Evolutionary conservation across 805 yeast species (phyloP).

Genomic region (Zygoascus biomembranicola): DNA sequence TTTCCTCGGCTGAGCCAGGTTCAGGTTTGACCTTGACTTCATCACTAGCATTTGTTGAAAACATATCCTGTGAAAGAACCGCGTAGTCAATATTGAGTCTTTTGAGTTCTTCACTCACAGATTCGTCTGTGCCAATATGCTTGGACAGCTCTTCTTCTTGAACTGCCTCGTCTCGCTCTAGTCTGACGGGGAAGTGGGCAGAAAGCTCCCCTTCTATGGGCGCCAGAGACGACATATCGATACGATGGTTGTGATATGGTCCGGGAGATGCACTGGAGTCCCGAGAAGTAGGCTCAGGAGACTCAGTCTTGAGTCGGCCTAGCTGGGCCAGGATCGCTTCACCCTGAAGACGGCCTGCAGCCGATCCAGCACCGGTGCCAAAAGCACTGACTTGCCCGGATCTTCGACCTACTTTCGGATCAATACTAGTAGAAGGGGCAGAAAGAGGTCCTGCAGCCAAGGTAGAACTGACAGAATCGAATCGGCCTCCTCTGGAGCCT

Average conservation of each 20-base stretch:
- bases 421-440: constrained; percentile 23
- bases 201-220: constrained; percentile 12
- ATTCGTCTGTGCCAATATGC: constrained; percentile 7
- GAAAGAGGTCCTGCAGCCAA: constrained; percentile 31
- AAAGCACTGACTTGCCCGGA: not conserved
- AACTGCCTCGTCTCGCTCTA: constrained; percentile 12
- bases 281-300: constrained; percentile 1
- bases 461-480: constrained; percentile 12
- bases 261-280: constrained; percentile 8
- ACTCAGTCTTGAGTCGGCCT: constrained; percentile 14
- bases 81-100: not conserved
- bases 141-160: constrained; percentile 3
- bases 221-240: constrained; percentile 14
- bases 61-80: not conserved
- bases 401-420: constrained; percentile 1
- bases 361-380: not conserved
- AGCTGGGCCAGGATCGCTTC: constrained; percentile 3
- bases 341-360: not conserved
- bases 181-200: constrained; percentile 20
- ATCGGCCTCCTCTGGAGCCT: not conserved
- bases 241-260: constrained; percentile 9
- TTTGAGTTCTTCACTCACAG: not conserved
- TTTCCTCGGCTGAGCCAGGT: constrained; percentile 1
- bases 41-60: not conserved
- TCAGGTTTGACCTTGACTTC: constrained; percentile 12